Conservation (phyloP, 202 grass and related monocot species). For the Miscanthus sacchariflorus region DNA sequence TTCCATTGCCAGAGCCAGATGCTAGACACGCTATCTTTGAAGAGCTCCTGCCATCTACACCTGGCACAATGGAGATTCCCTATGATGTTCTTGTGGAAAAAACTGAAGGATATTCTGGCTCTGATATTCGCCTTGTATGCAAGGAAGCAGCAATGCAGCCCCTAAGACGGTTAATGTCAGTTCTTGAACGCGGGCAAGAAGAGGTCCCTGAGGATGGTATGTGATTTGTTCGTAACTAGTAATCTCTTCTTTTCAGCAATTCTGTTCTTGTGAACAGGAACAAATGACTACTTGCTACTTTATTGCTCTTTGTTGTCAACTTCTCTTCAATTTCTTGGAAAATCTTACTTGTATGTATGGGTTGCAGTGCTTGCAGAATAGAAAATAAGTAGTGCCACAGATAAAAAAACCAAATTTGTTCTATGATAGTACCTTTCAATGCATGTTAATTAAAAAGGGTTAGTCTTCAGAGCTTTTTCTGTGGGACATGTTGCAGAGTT, state of each 20-base stretch:
- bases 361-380: neutral
- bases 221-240: conserved; percentile 42
- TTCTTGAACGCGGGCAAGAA: conserved; percentile 68
- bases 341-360: neutral
- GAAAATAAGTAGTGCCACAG: neutral
- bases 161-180: conserved; percentile 77
- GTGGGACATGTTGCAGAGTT: conserved; percentile 61
- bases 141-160: conserved; percentile 98
- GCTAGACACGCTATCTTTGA: conserved; percentile 89
- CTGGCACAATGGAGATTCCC: conserved; percentile 58
- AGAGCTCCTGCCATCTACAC: conserved; percentile 72
- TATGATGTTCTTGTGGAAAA: conserved; percentile 77
- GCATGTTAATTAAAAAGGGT: conserved; percentile 8
- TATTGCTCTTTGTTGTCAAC: conserved; percentile 3
- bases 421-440: neutral
- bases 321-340: conserved; percentile 31
- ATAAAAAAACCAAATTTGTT: neutral
- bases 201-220: conserved; percentile 72
- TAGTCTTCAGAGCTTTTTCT: neutral
- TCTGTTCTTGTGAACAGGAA: conserved; percentile 18
- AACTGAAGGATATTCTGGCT: conserved; percentile 93
- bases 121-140: conserved; percentile 90
- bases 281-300: neutral
- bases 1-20: conserved; percentile 91
- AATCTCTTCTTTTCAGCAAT: conserved; percentile 3